A percentile compares a stretch with the other conserved stretches of the same genome.
phyloP scores from a whole-genome alignment of 2,329 filamentous ascomycete species.

The Aspergillus tubingensis region DNA sequence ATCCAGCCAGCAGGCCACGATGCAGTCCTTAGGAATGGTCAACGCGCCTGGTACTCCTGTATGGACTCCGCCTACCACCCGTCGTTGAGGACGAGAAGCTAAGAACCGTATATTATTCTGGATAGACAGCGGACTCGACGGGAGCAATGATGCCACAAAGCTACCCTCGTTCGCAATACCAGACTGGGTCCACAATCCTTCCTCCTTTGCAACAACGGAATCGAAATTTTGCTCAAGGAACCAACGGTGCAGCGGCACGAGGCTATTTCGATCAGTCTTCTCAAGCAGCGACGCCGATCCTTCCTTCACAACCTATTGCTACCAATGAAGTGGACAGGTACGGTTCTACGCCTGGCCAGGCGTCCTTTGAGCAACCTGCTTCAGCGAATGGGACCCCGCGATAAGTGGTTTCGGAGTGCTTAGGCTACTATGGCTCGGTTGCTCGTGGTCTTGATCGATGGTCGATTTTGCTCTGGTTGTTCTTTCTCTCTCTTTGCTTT shows the following conservation, averaged over 20 bases:
- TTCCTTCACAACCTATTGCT: conserved; percentile 38
- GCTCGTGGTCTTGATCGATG: conserved; percentile 14
- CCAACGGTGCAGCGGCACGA: conserved; percentile 31
- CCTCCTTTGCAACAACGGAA: conserved; percentile 39
- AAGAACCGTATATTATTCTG: conserved; percentile 30
- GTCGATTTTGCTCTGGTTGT: conserved; percentile 2
- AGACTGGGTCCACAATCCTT: conserved; percentile 35
- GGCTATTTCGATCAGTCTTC: conserved; percentile 38
- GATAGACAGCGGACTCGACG: conserved; percentile 39
- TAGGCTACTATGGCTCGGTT: conserved; percentile 16
- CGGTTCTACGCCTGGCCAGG: conserved; percentile 28
- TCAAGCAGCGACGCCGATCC: conserved; percentile 35
- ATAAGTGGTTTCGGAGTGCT: conserved; percentile 22
- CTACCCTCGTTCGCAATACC: conserved; percentile 38
- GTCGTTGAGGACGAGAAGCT: conserved; percentile 26
- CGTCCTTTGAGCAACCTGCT: conserved; percentile 33
- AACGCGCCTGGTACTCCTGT: conserved; percentile 43
- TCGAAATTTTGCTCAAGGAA: conserved; percentile 32
- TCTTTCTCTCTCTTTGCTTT: conserved; percentile 17
- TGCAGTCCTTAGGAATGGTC: conserved; percentile 41
- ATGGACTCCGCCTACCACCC: conserved; percentile 32
- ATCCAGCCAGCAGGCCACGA: conserved; percentile 38
- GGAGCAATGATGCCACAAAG: conserved; percentile 40
- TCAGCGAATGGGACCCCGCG: conserved; percentile 37
- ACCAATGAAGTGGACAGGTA: conserved; percentile 36